These are phyloP conservation scores for Dryadomyces quercus-mongolicae DNA, from an alignment of 2,329 filamentous ascomycete species.

Conservation along the genomic window DNA sequence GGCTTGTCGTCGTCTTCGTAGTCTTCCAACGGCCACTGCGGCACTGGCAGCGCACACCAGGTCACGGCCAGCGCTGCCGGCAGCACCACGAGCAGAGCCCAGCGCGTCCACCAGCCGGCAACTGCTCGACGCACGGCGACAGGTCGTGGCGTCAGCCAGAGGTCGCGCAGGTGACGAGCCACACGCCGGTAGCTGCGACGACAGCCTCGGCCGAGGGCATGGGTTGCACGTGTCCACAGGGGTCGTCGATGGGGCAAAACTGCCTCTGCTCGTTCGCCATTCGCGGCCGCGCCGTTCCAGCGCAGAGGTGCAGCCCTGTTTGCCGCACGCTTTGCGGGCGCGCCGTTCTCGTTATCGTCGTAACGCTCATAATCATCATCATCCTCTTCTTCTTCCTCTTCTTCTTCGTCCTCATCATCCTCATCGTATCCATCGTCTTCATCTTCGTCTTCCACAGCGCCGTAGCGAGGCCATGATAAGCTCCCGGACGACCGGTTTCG, in stretches of 20 bases:
- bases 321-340: background rate
- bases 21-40: slow-evolving; percentile 42
- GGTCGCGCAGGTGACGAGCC: slow-evolving; percentile 29
- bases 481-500: background rate
- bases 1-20: slow-evolving; percentile 23
- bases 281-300: too few relatives aligned
- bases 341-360: background rate
- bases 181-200: slow-evolving; percentile 15
- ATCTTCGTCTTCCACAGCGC: slow-evolving; percentile 1
- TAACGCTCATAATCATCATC: slow-evolving; percentile 18
- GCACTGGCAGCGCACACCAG: slow-evolving; percentile 56
- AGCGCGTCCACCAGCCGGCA: slow-evolving; percentile 52
- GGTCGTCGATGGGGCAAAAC: too few relatives aligned
- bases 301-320: background rate
- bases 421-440: slow-evolving; percentile 6
- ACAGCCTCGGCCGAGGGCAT: slow-evolving; percentile 14
- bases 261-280: too few relatives aligned
- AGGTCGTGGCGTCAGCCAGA: slow-evolving; percentile 51
- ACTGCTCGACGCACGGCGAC: slow-evolving; percentile 44
- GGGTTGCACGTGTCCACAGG: background rate
- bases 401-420: slow-evolving; percentile 6
- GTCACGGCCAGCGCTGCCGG: slow-evolving; percentile 47
- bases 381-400: slow-evolving; percentile 18
- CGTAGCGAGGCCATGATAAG: background rate
- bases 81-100: slow-evolving; percentile 46